Percentiles rank a stretch among this genome's conserved stretches.
Conservation (phyloP, 1,139 yeast species). For the Hansenula sp. region DNA sequence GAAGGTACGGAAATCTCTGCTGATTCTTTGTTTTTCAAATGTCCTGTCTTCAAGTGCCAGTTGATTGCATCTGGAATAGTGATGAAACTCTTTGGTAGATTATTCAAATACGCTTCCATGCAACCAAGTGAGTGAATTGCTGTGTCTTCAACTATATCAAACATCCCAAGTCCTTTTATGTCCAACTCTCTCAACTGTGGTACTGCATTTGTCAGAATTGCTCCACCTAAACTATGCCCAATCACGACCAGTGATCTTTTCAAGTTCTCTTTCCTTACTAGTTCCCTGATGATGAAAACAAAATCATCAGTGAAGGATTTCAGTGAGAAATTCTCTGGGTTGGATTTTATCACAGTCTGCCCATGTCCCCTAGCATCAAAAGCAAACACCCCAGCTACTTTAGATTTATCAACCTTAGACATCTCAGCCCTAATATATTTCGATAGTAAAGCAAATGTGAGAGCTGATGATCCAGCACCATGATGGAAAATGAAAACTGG, state of each 20-base stretch:
- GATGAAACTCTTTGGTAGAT: constrained; percentile 57
- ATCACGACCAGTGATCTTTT: constrained; percentile 44
- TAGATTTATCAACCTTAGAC: constrained; percentile 18
- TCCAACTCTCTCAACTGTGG: constrained; percentile 25
- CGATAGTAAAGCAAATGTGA: constrained; percentile 64
- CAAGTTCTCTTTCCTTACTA: constrained; percentile 25
- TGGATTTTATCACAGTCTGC: constrained; percentile 30
- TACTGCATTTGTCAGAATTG: constrained; percentile 59
- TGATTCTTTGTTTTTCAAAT: constrained; percentile 54
- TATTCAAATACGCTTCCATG: constrained; percentile 60
- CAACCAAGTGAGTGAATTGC: constrained; percentile 65
- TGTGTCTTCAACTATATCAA: constrained; percentile 93
- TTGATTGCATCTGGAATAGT: constrained; percentile 59
- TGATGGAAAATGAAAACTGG: constrained; percentile 78
- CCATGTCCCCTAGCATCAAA: constrained; percentile 91
- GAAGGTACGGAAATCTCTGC: constrained; percentile 80
- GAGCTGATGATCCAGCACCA: constrained; percentile 91
- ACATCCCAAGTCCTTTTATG: constrained; percentile 63
- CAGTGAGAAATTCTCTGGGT: constrained; percentile 40
- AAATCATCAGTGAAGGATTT: constrained; percentile 56
- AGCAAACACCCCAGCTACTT: constrained; percentile 53
- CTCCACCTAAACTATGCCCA: constrained; percentile 94
- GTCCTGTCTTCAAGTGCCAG: constrained; percentile 64
- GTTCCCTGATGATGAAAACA: constrained; percentile 36
- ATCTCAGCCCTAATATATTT: constrained; percentile 28